A percentile compares a stretch with the other conserved stretches of the same genome.
phyloP scores from a whole-genome alignment of 192 early-diverging fungal genomes.

The Chytriomyces sp. region DNA sequence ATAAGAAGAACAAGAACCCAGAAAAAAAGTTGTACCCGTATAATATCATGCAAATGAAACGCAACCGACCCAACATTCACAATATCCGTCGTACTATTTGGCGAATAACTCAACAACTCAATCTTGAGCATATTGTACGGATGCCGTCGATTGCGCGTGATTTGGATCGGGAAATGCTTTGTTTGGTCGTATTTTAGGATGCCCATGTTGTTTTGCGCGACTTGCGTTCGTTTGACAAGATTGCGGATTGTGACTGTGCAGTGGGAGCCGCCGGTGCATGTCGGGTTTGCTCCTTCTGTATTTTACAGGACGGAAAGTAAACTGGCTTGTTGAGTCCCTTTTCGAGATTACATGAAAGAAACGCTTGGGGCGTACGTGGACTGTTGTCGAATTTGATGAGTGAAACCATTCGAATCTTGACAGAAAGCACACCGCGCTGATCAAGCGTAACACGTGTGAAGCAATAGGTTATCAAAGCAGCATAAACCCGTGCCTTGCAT shows the following conservation, averaged over 20 bases:
- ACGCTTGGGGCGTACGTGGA: not conserved
- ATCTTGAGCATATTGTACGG: conserved; percentile 51
- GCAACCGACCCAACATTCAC: conserved; percentile 40
- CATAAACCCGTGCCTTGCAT: not conserved
- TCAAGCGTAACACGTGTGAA: not conserved
- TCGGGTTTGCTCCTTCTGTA: not conserved
- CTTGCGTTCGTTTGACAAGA: conserved; percentile 32
- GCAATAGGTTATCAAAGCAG: too few species aligned
- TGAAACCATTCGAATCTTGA: conserved; percentile 26
- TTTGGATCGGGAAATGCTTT: conserved; percentile 52
- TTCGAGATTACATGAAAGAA: not conserved
- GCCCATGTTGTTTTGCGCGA: conserved; percentile 6
- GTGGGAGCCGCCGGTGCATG: conserved; percentile 13
- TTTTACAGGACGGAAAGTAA: not conserved
- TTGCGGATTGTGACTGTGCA: conserved; percentile 31
- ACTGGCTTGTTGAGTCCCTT: not conserved
- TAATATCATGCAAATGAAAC: conserved; percentile 59
- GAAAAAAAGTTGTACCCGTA: conserved; percentile 27
- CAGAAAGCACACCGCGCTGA: conserved; percentile 26
- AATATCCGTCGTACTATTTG: conserved; percentile 8
- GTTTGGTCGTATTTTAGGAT: conserved; percentile 45
- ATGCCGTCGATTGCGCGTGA: conserved; percentile 45
- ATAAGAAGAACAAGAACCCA: not conserved
- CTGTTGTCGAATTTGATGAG: conserved; percentile 28
- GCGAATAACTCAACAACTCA: conserved; percentile 30